Conservation (phyloP, 495 filamentous ascomycete genomes). For the Cudoniella acicularis region DNA sequence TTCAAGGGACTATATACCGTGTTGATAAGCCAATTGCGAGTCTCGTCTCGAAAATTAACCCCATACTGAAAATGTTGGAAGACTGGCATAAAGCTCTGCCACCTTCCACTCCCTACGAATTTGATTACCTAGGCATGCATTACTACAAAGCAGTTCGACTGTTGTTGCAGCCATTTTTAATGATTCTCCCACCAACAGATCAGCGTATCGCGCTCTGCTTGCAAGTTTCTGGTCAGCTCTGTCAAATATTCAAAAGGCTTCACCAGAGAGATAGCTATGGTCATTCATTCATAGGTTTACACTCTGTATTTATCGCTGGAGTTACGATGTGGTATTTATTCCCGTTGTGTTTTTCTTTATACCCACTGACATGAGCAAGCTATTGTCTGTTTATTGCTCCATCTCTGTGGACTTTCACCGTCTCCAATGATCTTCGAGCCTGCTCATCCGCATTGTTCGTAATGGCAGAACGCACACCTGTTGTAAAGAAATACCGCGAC, state of each 20-base stretch:
- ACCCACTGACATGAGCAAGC: neutral
- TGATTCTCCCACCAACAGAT: constrained; percentile 43
- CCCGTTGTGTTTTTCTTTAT: constrained; percentile 40
- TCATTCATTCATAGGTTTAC: constrained; percentile 52
- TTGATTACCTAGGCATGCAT: constrained; percentile 49
- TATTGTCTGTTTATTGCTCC: constrained; percentile 30
- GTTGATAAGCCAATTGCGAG: constrained; percentile 45
- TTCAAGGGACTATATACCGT: constrained; percentile 52
- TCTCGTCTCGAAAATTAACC: constrained; percentile 45
- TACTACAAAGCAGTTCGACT: constrained; percentile 49
- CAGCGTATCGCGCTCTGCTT: constrained; percentile 49
- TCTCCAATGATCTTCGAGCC: constrained; percentile 52
- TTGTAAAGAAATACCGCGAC: constrained; percentile 52
- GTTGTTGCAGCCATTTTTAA: constrained; percentile 49
- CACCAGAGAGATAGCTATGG: constrained; percentile 51
- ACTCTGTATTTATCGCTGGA: constrained; percentile 53
- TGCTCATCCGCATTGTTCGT: constrained; percentile 52
- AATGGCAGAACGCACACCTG: constrained; percentile 49
- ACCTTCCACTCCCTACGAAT: constrained; percentile 35
- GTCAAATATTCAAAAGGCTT: constrained; percentile 50
- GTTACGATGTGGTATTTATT: constrained; percentile 49
- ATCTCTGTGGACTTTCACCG: constrained; percentile 47
- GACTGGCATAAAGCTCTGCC: constrained; percentile 47
- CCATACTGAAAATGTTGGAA: constrained; percentile 45
- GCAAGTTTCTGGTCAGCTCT: constrained; percentile 48